Percentiles rank a stretch among this genome's conserved stretches.
These are phyloP conservation scores for Blastocystis sp. DNA, from an alignment of 352 stramenopile genomes.

Conservation along the genomic window DNA sequence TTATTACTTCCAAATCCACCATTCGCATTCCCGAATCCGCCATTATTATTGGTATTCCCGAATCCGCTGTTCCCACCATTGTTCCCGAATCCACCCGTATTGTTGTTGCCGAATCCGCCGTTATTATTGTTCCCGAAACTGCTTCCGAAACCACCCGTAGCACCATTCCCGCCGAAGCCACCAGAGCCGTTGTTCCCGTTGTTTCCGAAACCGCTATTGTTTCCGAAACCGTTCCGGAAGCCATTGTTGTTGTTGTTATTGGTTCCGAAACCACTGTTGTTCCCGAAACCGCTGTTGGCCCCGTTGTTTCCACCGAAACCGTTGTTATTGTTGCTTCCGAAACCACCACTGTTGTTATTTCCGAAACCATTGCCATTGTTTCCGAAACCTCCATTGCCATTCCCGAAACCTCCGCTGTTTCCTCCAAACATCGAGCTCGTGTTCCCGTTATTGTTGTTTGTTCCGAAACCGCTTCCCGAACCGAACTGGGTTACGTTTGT, in stretches of 20 bases:
- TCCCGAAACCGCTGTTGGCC: not conserved
- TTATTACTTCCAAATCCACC: not conserved
- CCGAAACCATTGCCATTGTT: not conserved
- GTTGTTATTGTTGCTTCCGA: not conserved
- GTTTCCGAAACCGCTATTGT: not conserved
- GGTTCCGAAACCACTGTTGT: not conserved
- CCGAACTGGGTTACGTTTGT: too few species aligned
- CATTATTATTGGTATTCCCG: not conserved
- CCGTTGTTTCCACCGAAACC: not conserved
- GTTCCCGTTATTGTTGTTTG: not conserved
- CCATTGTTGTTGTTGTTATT: conserved; percentile 6
- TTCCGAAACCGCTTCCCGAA: not conserved
- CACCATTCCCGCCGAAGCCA: not conserved
- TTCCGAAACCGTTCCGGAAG: not conserved
- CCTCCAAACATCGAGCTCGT: too few species aligned
- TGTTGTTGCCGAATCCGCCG: not conserved
- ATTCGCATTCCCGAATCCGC: not conserved
- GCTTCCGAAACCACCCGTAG: not conserved
- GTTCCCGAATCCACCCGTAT: not conserved
- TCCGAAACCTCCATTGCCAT: not conserved
- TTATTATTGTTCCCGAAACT: not conserved
- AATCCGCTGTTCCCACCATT: not conserved
- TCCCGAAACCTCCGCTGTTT: conserved; percentile 10
- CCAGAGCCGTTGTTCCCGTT: not conserved
- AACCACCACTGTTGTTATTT: not conserved